phyloP scores from a whole-genome alignment of 257 asterid species.

The Solanum virginianum region DNA sequence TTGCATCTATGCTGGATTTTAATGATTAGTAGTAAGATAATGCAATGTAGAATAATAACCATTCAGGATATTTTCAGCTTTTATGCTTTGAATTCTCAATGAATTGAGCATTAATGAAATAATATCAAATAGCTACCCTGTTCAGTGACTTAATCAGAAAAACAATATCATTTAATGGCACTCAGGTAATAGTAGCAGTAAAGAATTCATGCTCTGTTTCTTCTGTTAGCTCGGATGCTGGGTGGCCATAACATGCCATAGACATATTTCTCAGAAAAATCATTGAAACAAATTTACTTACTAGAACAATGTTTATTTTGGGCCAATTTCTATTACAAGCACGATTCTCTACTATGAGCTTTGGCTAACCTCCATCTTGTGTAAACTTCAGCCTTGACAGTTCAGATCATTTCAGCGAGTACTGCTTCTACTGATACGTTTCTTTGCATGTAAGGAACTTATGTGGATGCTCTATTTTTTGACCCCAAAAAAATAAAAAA shows the following conservation, averaged over 20 bases:
- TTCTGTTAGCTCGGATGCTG: not conserved
- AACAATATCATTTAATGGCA: not conserved
- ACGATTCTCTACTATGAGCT: not conserved
- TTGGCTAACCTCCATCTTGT: not conserved
- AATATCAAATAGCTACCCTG: not conserved
- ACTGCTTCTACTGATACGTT: not conserved
- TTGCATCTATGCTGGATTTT: not conserved
- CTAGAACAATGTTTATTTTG: not conserved
- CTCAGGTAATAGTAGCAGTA: not conserved
- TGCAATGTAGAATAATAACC: not conserved
- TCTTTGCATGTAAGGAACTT: not conserved
- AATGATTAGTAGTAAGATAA: not conserved
- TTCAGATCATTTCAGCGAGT: not conserved
- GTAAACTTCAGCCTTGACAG: not conserved
- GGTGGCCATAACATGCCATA: not conserved
- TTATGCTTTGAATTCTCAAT: not conserved
- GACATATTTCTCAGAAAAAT: not conserved
- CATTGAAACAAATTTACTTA: not conserved
- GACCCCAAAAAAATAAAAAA: too few relatives aligned
- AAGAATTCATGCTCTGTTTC: not conserved
- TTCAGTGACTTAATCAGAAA: not conserved
- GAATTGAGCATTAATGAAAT: not conserved
- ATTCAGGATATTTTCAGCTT: not conserved
- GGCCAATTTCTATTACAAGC: not conserved
- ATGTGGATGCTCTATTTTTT: not conserved